Percentiles rank a stretch among this genome's conserved stretches.
Evolutionary conservation across 1,284 basidiomycete genomes (phyloP).

Genomic region (Ustilago trichophora): DNA sequence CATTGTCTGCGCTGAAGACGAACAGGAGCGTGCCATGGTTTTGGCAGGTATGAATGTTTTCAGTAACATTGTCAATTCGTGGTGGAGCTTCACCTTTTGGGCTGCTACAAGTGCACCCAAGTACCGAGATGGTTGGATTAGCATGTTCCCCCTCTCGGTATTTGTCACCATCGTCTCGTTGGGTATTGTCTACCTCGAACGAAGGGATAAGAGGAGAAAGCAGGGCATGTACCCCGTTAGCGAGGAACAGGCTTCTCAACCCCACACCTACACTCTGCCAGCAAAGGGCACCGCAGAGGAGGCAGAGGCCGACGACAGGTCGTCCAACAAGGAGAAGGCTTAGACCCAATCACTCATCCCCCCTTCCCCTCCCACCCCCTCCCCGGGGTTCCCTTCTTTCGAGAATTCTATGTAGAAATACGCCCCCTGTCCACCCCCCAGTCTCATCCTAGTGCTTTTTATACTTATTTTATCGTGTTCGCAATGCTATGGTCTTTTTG

Average conservation of each 20-base stretch:
- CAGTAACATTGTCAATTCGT: constrained; percentile 48
- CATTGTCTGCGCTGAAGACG: constrained; percentile 50
- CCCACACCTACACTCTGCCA: constrained; percentile 8
- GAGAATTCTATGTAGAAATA: no score
- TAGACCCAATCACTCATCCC: no score
- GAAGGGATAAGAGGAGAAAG: constrained; percentile 23
- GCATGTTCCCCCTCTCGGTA: constrained; percentile 40
- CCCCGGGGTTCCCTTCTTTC: no score
- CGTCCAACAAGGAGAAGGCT: constrained; percentile 20
- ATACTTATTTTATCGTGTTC: no score
- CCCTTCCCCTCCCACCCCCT: no score
- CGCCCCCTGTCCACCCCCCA: no score
- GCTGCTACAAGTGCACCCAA: constrained; percentile 52
- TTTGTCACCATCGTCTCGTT: constrained; percentile 31
- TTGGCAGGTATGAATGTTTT: constrained; percentile 53
- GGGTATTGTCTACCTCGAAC: constrained; percentile 33
- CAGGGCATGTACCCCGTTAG: not conserved
- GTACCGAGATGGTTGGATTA: constrained; percentile 56
- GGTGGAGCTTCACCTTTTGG: constrained; percentile 60
- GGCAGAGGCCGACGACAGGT: not conserved
- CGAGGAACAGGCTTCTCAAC: no score
- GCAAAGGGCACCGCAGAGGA: not conserved
- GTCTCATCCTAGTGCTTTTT: no score
- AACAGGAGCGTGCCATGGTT: constrained; percentile 58
- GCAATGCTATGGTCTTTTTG: no score